These are phyloP conservation scores for Discostella stelligeroides DNA, from an alignment of 108 stramenopile species.

Conservation along the genomic window DNA sequence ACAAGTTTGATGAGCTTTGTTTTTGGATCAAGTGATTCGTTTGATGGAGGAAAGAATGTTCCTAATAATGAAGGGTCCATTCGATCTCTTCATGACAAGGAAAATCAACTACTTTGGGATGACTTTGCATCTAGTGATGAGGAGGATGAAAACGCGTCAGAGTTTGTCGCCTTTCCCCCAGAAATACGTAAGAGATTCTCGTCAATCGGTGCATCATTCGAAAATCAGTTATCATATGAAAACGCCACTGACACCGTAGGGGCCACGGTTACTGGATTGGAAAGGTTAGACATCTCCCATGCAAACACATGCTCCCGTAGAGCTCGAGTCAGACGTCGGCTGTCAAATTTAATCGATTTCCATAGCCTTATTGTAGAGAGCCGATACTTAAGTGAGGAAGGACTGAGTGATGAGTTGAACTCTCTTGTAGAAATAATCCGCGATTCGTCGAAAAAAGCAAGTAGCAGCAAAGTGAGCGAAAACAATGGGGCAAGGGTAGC, in stretches of 20 bases:
- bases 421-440: constrained; percentile 65
- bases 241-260: constrained; percentile 47
- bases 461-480: constrained; percentile 8
- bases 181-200: constrained; percentile 29
- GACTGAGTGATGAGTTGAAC: constrained; percentile 54
- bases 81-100: constrained; percentile 67
- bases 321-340: constrained; percentile 71
- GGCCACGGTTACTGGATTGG: constrained; percentile 79
- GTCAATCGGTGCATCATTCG: constrained; percentile 70
- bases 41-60: constrained; percentile 19
- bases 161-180: constrained; percentile 20
- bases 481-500: constrained; percentile 16
- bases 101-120: constrained; percentile 72
- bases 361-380: constrained; percentile 71
- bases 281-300: constrained; percentile 67
- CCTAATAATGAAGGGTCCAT: not conserved
- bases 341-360: constrained; percentile 67
- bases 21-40: constrained; percentile 33
- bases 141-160: constrained; percentile 56
- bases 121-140: constrained; percentile 76
- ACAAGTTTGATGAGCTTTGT: constrained; percentile 30
- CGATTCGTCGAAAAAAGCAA: constrained; percentile 31
- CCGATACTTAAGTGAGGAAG: constrained; percentile 68
- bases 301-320: constrained; percentile 50
- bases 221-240: constrained; percentile 71